Evolutionary conservation across 2,329 filamentous ascomycete genomes (phyloP).

Genomic region (Exophiala oligosperma): DNA sequence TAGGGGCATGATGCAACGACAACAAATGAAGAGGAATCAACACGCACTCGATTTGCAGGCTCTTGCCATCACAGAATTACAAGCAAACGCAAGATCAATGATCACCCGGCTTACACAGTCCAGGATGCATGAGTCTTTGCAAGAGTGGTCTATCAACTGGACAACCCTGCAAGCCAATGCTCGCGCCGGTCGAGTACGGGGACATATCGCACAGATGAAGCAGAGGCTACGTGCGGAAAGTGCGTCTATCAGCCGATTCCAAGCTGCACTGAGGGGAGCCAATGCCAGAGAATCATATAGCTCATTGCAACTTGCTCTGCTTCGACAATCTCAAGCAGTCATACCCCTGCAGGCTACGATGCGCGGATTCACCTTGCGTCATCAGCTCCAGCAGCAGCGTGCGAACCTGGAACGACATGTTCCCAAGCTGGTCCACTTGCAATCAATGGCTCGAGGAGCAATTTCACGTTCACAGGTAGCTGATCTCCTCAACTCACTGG

Average conservation of each 20-base stretch:
- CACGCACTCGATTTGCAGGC: conserved; percentile 20
- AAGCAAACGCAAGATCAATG: conserved; percentile 38
- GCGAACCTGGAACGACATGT: conserved; percentile 35
- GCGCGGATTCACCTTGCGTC: conserved; percentile 38
- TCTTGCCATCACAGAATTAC: conserved; percentile 48
- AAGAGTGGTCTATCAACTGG: conserved; percentile 43
- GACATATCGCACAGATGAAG: conserved; percentile 34
- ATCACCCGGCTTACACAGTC: conserved; percentile 39
- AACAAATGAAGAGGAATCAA: conserved; percentile 13
- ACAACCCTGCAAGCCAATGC: conserved; percentile 46
- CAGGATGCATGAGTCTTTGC: conserved; percentile 42
- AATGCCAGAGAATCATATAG: conserved; percentile 42
- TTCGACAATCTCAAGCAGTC: conserved; percentile 58
- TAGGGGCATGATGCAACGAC: conserved; percentile 51
- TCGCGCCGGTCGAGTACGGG: conserved; percentile 41
- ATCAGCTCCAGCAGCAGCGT: conserved; percentile 33
- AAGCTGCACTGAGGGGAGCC: conserved; percentile 53
- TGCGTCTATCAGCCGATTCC: conserved; percentile 47
- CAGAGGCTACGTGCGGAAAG: conserved; percentile 47
- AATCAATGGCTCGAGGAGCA: conserved; percentile 43
- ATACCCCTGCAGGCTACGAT: conserved; percentile 63
- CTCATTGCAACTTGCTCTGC: conserved; percentile 53
- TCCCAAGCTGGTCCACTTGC: conserved; percentile 36
- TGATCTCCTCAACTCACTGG: conserved; percentile 66
- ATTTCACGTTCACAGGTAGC: conserved; percentile 42